Conservation (phyloP, 2,329 filamentous ascomycete species). For the Hypoxylon sp. region DNA sequence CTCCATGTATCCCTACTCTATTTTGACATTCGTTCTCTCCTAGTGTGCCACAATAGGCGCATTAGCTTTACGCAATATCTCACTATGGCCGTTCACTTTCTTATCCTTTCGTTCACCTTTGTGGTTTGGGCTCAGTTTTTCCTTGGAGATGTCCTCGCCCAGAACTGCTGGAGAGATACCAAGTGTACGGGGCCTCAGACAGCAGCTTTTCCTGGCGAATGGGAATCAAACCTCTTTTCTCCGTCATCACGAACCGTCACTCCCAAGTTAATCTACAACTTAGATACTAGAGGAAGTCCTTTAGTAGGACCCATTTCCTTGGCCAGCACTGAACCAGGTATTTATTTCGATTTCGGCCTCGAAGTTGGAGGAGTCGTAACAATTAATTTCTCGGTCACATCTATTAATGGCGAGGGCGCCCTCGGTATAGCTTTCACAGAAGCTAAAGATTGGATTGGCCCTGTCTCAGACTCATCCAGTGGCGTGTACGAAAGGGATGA, state of each 20-base stretch:
- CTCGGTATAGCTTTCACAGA: slow-evolving; percentile 61
- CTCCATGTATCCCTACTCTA: slow-evolving; percentile 13
- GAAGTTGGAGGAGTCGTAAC: slow-evolving; percentile 52
- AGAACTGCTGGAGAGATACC: slow-evolving; percentile 69
- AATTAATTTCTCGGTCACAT: slow-evolving; percentile 47
- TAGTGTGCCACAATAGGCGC: slow-evolving; percentile 3
- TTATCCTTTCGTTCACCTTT: slow-evolving; percentile 3
- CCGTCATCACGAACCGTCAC: slow-evolving; percentile 65
- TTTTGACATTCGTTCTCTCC: neutral
- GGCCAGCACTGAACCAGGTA: slow-evolving; percentile 29
- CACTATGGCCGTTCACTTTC: slow-evolving; percentile 34
- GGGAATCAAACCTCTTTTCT: slow-evolving; percentile 72
- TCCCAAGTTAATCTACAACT: slow-evolving; percentile 60
- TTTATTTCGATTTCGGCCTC: slow-evolving; percentile 51
- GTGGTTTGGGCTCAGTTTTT: slow-evolving; percentile 25
- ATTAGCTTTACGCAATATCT: slow-evolving; percentile 14
- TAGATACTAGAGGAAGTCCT: slow-evolving; percentile 32
- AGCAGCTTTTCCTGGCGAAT: slow-evolving; percentile 68
- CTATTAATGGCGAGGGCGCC: slow-evolving; percentile 49
- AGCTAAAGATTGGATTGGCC: slow-evolving; percentile 59
- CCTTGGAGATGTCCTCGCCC: slow-evolving; percentile 30
- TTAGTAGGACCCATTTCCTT: slow-evolving; percentile 36
- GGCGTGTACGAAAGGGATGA: slow-evolving; percentile 54
- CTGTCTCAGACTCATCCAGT: slow-evolving; percentile 59
- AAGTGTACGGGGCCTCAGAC: slow-evolving; percentile 65